Percentiles rank a stretch among this genome's conserved stretches.
These are phyloP conservation scores for Septoria linicola DNA, from an alignment of 2,329 filamentous ascomycete species.

Conservation along the genomic window DNA sequence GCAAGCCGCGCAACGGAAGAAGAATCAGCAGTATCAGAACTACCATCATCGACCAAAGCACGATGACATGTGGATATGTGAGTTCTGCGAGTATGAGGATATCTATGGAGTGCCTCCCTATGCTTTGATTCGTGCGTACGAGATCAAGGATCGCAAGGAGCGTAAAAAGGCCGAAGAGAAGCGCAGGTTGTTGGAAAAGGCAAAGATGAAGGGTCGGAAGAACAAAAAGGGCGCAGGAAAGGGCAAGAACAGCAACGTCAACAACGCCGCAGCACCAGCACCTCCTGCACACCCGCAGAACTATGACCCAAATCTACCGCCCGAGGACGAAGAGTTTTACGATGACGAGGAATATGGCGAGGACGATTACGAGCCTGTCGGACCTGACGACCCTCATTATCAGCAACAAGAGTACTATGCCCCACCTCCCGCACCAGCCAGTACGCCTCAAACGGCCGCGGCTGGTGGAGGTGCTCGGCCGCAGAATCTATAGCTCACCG, in stretches of 20 bases:
- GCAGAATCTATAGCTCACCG: constrained; percentile 24
- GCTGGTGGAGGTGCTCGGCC: constrained; percentile 18
- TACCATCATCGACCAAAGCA: constrained; percentile 67
- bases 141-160: constrained; percentile 86
- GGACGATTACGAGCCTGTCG: constrained; percentile 33
- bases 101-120: constrained; percentile 88
- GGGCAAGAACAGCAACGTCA: constrained; percentile 29
- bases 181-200: constrained; percentile 80
- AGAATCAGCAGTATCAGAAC: constrained; percentile 74
- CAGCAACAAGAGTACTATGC: constrained; percentile 28
- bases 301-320: constrained; percentile 35
- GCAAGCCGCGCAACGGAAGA: constrained; percentile 74
- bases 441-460: constrained; percentile 21
- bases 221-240: constrained; percentile 78
- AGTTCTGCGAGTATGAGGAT: constrained; percentile 96
- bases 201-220: constrained; percentile 89
- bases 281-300: constrained; percentile 24
- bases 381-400: constrained; percentile 24
- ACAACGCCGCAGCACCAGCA: constrained; percentile 21
- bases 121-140: constrained; percentile 85
- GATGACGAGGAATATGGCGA: constrained; percentile 35
- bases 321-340: constrained; percentile 36
- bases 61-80: constrained; percentile 89
- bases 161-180: constrained; percentile 84
- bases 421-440: constrained; percentile 28